phyloP scores from a whole-genome alignment of 2,329 filamentous ascomycete genomes.

The Colletotrichum echinochloae region DNA sequence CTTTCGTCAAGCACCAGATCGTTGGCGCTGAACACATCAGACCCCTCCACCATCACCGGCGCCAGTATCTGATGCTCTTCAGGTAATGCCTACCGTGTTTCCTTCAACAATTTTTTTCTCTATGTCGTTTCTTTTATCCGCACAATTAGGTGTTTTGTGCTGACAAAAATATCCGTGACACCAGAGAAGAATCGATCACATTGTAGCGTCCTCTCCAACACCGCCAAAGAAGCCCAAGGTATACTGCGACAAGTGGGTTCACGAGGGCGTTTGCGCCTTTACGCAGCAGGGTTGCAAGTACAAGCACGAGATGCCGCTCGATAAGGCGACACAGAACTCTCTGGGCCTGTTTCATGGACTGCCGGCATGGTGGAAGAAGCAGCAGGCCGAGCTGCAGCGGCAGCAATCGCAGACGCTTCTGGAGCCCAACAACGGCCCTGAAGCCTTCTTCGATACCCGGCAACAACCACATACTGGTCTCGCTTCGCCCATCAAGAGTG shows the following conservation, averaged over 20 bases:
- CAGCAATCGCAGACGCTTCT: constrained; percentile 27
- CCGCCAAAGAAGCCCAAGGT: constrained; percentile 69
- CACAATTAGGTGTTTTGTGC: background rate
- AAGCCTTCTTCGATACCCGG: constrained; percentile 3
- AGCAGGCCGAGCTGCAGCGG: constrained; percentile 58
- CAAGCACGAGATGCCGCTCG: constrained; percentile 89
- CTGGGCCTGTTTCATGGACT: constrained; percentile 78
- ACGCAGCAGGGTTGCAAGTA: constrained; percentile 87
- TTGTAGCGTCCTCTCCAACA: constrained; percentile 47
- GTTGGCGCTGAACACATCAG: constrained; percentile 47
- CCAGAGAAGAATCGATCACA: constrained; percentile 50
- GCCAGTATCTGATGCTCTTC: constrained; percentile 48
- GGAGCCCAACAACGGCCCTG: constrained; percentile 4
- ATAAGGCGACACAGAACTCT: constrained; percentile 72
- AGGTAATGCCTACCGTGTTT: constrained; percentile 46
- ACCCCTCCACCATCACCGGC: constrained; percentile 41
- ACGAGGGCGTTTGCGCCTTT: constrained; percentile 86
- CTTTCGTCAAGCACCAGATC: constrained; percentile 25
- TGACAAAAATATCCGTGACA: constrained; percentile 3
- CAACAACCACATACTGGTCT: constrained; percentile 4
- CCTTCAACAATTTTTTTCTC: background rate
- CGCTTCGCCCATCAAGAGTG: constrained; percentile 11
- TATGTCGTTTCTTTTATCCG: too few species aligned
- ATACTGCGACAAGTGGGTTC: constrained; percentile 92
- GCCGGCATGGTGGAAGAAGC: constrained; percentile 71